Base-by-base conservation (phyloP, 2,329 filamentous ascomycete species). In the Dactylonectria estremocensis region DNA sequence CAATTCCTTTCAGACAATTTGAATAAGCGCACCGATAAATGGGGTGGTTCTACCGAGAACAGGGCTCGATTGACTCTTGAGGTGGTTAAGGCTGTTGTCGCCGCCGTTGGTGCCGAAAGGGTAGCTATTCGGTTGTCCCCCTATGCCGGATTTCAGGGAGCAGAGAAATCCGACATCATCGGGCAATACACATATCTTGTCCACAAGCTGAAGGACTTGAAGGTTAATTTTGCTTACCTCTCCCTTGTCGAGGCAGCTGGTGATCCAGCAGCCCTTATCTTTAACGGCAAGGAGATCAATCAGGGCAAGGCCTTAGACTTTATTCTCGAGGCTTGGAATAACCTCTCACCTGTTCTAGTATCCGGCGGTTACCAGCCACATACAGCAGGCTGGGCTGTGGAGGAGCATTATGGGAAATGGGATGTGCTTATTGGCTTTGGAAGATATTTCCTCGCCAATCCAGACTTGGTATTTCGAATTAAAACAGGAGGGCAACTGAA, bases 1-100 rank as follows among this genome's bases (percentile, higher is more conserved):
- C 88, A 90, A 50, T 91, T 91, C 76, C 81, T 87, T 2, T 86
- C 81, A 0, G 74, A 77, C 52, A 68, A 67, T 0, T 61, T 77
- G 5, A 79, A 79, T 46, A 77, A 80, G 57, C 80, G 87, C 28
- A 88, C 83, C 1, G 87, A 88, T 73, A 71, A 80, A 56, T 88
- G 87, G 67, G 86, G 86, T 20, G 86, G 86, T 3, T 80, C 77
- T 13, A 80, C 87, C 60, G 82, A 85, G 68, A 87, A 87, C 69
- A 77, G 85, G 5, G 80, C 81, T 22, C 79, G 85, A 4, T 72
- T 88, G 10, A 79, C 84, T 14, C 71, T 85, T 10, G 86, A 88
- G 65, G 79, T 87, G 5, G 80, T 84, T 10, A 77, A 82, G 64
- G 76, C 77, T 14, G 72, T 83, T 2, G 73, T 79, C 3, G 76